Evolutionary conservation across 768 basidiomycete species (phyloP).

Genomic region (Tephrocybe rancida): DNA sequence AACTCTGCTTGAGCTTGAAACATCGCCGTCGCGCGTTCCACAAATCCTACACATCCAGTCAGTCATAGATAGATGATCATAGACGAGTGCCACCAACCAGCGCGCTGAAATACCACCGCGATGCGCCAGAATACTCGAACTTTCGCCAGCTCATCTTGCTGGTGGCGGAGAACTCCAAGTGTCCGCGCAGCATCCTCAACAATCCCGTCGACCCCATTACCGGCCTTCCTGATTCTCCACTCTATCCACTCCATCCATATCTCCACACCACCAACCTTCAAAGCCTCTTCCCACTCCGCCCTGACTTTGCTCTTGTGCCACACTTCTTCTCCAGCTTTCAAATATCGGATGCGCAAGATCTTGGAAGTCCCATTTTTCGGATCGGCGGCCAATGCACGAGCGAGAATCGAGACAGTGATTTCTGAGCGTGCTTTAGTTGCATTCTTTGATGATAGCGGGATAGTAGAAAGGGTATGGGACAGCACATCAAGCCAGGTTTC

Average conservation of each 20-base stretch:
- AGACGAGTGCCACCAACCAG: constrained; percentile 49
- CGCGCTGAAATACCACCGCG: constrained; percentile 60
- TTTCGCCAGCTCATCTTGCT: constrained; percentile 50
- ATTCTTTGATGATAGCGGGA: constrained; percentile 69
- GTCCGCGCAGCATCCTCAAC: constrained; percentile 53
- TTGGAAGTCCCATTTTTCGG: constrained; percentile 51
- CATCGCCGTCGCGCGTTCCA: constrained; percentile 74
- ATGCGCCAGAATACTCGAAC: constrained; percentile 75
- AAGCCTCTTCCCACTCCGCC: constrained; percentile 71
- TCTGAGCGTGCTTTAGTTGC: constrained; percentile 69
- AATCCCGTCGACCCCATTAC: constrained; percentile 52
- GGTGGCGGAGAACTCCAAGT: constrained; percentile 40
- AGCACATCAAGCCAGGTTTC: constrained; percentile 66
- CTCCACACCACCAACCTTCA: constrained; percentile 53
- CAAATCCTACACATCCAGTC: constrained; percentile 51
- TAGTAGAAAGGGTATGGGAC: constrained; percentile 60
- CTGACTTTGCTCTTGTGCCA: constrained; percentile 60
- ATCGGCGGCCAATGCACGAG: constrained; percentile 62
- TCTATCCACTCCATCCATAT: constrained; percentile 84
- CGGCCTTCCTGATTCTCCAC: constrained; percentile 61
- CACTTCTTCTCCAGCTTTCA: constrained; percentile 72
- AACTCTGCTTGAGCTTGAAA: constrained; percentile 86
- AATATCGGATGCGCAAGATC: constrained; percentile 59
- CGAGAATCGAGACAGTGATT: constrained; percentile 66
- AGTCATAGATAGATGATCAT: background rate